Percentiles rank a stretch among this genome's conserved stretches.
Conservation (phyloP, 176 grass and related monocot genomes). For the Carex pumila region DNA sequence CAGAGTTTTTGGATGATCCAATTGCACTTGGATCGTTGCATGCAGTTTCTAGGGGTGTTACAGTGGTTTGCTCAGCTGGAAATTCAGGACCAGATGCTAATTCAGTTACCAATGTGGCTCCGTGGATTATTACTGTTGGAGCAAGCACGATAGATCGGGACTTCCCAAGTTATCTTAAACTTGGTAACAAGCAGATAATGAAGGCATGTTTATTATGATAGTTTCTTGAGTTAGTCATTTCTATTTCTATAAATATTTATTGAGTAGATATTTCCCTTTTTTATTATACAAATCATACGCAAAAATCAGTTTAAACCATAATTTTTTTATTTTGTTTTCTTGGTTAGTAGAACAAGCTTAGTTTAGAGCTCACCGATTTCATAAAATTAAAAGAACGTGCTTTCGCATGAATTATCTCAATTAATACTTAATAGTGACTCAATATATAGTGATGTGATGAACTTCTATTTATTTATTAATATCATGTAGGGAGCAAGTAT, state of each 20-base stretch:
- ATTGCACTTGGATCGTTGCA: slow-evolving; percentile 65
- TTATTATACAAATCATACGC: neutral
- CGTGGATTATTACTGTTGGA: slow-evolving; percentile 78
- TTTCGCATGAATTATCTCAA: neutral
- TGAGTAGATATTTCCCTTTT: neutral
- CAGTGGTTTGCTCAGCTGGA: slow-evolving; percentile 75
- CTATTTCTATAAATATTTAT: neutral
- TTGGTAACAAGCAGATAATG: slow-evolving; percentile 34
- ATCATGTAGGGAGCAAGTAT: slow-evolving; percentile 14
- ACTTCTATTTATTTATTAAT: neutral
- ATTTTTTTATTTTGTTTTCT: neutral
- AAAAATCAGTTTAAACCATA: neutral
- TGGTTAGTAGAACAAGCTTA: neutral
- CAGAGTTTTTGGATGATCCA: slow-evolving; percentile 28
- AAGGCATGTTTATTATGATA: neutral
- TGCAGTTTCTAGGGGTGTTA: slow-evolving; percentile 29
- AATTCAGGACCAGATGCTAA: slow-evolving; percentile 37
- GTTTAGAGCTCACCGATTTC: neutral
- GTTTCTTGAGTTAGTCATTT: neutral
- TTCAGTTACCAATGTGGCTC: slow-evolving; percentile 37
- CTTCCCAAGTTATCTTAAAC: slow-evolving; percentile 50
- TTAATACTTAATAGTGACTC: neutral
- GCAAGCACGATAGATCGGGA: slow-evolving; percentile 74
- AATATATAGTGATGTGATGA: neutral
- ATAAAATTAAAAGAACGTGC: neutral